These are phyloP conservation scores for Trichosanthes cucumerina DNA, from an alignment of 306 rosid genomes.

Conservation along the genomic window DNA sequence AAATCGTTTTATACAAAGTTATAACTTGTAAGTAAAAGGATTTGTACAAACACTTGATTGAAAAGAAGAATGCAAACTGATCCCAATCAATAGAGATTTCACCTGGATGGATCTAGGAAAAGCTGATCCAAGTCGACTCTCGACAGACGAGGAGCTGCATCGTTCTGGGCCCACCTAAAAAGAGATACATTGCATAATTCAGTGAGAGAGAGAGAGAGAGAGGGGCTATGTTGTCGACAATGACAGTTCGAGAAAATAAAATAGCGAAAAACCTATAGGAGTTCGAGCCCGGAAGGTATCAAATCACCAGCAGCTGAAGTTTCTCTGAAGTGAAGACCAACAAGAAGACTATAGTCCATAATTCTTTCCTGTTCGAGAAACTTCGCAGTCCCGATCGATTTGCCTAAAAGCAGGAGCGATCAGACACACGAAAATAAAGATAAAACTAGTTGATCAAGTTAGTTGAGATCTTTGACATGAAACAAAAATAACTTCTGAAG, in stretches of 20 bases:
- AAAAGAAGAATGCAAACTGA: neutral
- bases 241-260: neutral
- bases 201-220: neutral
- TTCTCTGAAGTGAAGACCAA: conserved; percentile 79
- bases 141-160: conserved; percentile 33
- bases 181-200: neutral
- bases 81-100: conserved; percentile 11
- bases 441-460: neutral
- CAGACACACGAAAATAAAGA: neutral
- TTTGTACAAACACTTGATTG: neutral
- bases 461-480: neutral
- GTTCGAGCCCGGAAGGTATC: conserved; percentile 36
- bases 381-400: conserved; percentile 84
- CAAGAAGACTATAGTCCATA: conserved; percentile 83
- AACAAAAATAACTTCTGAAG: neutral
- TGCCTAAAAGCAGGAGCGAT: conserved; percentile 35
- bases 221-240: neutral
- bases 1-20: neutral
- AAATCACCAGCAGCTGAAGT: conserved; percentile 55
- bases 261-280: conserved; percentile 36
- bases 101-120: conserved; percentile 68
- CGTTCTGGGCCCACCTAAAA: conserved; percentile 35
- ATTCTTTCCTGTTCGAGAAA: conserved; percentile 83
- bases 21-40: neutral
- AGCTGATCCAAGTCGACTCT: conserved; percentile 49